These are phyloP conservation scores for Bonnemaisonia californica DNA, from an alignment of 31 red algal genomes.

Conservation along the genomic window DNA sequence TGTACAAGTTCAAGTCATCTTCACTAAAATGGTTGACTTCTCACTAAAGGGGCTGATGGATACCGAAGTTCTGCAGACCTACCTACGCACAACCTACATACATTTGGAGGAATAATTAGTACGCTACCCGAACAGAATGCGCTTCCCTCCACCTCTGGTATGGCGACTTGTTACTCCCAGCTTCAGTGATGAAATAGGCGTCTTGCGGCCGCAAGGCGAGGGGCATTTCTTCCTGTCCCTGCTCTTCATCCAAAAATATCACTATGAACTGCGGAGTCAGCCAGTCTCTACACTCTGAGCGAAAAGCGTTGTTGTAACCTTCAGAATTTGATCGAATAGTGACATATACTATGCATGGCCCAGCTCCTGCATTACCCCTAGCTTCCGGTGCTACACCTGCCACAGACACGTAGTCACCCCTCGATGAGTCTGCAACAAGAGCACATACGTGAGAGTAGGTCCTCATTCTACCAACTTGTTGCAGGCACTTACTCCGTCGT, in stretches of 20 bases:
- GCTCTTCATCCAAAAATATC: constrained; percentile 42
- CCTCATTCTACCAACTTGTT: constrained; percentile 53
- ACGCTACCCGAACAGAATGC: constrained; percentile 19
- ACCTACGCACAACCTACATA: too few species aligned
- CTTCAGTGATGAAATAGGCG: constrained; percentile 66
- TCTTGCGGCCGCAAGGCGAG: constrained; percentile 50
- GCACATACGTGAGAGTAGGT: constrained; percentile 59
- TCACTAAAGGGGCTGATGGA: too few species aligned
- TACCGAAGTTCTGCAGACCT: too few species aligned
- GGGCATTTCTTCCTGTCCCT: constrained; percentile 22
- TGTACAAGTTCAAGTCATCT: too few species aligned
- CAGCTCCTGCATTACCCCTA: constrained; percentile 18
- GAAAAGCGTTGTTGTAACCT: constrained; percentile 49
- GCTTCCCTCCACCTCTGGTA: constrained; percentile 68
- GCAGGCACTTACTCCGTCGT: constrained; percentile 56
- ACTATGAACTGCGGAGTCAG: constrained; percentile 20
- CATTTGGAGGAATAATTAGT: too few species aligned
- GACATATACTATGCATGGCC: constrained; percentile 64
- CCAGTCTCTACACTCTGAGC: constrained; percentile 61
- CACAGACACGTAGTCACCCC: constrained; percentile 64
- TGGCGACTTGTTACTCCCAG: constrained; percentile 34
- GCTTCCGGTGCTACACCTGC: constrained; percentile 69
- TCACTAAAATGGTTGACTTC: too few species aligned
- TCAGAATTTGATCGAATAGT: constrained; percentile 69
- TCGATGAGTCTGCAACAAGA: constrained; percentile 61